Conservation (phyloP, 139 green algal genomes). For the Tetraselmis chui region DNA sequence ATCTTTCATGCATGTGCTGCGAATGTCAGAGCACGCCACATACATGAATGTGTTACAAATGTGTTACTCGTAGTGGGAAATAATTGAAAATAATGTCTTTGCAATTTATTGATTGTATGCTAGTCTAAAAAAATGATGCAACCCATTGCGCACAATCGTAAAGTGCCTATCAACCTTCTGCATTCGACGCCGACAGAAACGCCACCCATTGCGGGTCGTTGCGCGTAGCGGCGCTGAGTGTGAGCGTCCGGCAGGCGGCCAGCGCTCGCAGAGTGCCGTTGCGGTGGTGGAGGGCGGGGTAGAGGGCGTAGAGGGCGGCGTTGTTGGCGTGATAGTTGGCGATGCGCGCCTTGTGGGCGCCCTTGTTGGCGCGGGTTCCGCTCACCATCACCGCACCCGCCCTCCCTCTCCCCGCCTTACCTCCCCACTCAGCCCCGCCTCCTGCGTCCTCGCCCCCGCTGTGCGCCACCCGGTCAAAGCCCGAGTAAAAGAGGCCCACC, state of each 20-base stretch:
- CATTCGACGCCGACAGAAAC: too few species aligned
- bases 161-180: too few species aligned
- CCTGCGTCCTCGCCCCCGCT: not conserved
- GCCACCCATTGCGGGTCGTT: too few species aligned
- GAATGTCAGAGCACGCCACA: too few species aligned
- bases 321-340: constrained; percentile 2
- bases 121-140: too few species aligned
- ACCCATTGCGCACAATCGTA: too few species aligned
- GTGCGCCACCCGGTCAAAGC: not conserved
- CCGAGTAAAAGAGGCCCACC: not conserved
- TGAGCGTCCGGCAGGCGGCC: not conserved
- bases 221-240: too few species aligned
- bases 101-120: too few species aligned
- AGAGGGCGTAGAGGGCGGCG: not conserved
- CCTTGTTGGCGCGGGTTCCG: not conserved
- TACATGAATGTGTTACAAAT: too few species aligned
- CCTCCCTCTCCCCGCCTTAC: not conserved
- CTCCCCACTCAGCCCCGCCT: not conserved
- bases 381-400: not conserved
- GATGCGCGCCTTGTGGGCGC: not conserved
- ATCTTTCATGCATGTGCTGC: too few species aligned
- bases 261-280: not conserved
- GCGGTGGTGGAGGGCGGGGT: not conserved
- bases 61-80: too few species aligned
- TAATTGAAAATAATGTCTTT: too few species aligned